Evolutionary conservation across 768 basidiomycete species (phyloP), one percentile per base, ranked within the genome.

Genomic region (Suillus plorans): DNA sequence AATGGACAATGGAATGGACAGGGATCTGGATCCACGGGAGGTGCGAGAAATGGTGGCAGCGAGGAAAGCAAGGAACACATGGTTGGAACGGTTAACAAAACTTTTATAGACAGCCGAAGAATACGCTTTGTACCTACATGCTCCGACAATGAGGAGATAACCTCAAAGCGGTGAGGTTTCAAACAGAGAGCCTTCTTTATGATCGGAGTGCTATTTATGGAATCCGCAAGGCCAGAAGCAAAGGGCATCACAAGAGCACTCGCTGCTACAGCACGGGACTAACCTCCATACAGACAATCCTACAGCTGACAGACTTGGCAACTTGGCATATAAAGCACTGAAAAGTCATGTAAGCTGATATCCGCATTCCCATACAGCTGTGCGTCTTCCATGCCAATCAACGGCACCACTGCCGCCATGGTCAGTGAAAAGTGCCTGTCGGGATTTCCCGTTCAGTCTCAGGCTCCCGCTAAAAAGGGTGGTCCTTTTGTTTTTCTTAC

Each of bases 131-230:
- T 49, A n/a, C 8, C 13, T 62, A 57, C 53, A 63, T 65, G 64
- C 42, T 63, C 64, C 62, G 44, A 36, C 41, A 62, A 65, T 62
- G 64, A 63, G 63, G 63, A 25, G 39, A 52, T 42, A 9, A 45
- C 14, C 62, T 63, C 25, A 31, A 63, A 44, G 16, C 52, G 50
- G 62, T 28, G 62, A 56, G 63, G 31, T 65, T 42, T 52, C 49
- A 39, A 45, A 64, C 41, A 59, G 58, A 42, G 25, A 14, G 39
- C 25, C 39, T 12, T 12, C 25, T 59, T 39, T 59, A 44, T 39
- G 37, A 28, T 41, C 58, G 41, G 58, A 42, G 41, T 59, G 10
- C 58, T 59, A 59, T 31, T 59, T 59, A 12, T 59, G 41, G 58
- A 31, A 59, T 18, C 6, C 5, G 58, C 57, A 58, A 58, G 57